Conservation (phyloP, 169 alveolate species). For the Cardiosporidium cionae region DNA sequence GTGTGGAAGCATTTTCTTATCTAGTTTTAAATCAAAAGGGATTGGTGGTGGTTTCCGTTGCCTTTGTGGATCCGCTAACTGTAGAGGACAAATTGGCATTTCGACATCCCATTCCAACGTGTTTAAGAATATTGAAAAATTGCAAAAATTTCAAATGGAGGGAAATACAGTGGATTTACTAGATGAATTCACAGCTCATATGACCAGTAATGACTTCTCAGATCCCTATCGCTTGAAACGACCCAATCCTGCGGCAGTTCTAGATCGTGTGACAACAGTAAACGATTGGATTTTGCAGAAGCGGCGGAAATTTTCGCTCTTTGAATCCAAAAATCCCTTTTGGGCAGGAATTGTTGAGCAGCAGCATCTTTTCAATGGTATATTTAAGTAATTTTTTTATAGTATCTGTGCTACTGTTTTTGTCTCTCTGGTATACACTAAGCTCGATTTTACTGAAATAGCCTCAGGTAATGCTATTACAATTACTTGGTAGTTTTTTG, state of each 20-base stretch:
- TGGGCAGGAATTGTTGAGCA: not conserved
- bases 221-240: not conserved
- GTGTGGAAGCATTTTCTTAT: constrained; percentile 93
- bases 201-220: not conserved
- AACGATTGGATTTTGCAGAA: not conserved
- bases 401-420: too few relatives aligned
- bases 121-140: not conserved
- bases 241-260: not conserved
- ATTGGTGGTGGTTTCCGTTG: constrained; percentile 16
- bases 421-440: too few relatives aligned
- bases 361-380: not conserved
- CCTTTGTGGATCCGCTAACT: constrained; percentile 13
- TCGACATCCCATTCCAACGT: not conserved
- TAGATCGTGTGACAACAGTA: not conserved
- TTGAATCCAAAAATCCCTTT: not conserved
- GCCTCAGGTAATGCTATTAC: too few relatives aligned
- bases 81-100: constrained; percentile 16
- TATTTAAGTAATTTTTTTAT: too few relatives aligned
- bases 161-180: not conserved
- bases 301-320: not conserved
- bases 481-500: too few relatives aligned
- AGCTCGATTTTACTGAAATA: too few relatives aligned
- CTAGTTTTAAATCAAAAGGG: constrained; percentile 45
- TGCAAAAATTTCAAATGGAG: not conserved
- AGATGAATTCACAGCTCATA: not conserved